These are phyloP conservation scores for Hymenoscyphus albidus DNA, from an alignment of 2,329 filamentous ascomycete genomes.

Conservation along the genomic window DNA sequence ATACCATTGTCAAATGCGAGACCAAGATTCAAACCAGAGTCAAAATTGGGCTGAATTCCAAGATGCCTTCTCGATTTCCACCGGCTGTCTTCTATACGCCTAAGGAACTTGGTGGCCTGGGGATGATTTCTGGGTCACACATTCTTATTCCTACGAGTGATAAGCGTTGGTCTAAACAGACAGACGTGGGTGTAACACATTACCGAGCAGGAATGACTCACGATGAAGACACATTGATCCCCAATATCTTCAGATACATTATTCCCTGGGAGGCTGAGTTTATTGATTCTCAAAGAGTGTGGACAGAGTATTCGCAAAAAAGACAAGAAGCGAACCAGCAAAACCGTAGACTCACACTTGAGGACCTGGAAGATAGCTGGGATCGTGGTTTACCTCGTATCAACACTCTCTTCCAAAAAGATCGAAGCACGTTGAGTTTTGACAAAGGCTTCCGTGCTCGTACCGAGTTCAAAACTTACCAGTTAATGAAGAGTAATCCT, in stretches of 20 bases:
- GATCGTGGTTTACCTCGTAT: slow-evolving; percentile 95
- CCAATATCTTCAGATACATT: slow-evolving; percentile 99
- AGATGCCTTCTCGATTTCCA: slow-evolving; percentile 98
- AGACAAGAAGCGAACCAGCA: slow-evolving; percentile 95
- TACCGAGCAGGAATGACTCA: slow-evolving; percentile 98
- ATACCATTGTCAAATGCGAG: slow-evolving; percentile 98
- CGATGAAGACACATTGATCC: slow-evolving; percentile 94
- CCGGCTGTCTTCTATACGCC: slow-evolving; percentile 98
- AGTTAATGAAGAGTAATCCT: slow-evolving; percentile 98
- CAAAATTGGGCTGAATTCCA: slow-evolving; percentile 97
- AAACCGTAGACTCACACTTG: slow-evolving; percentile 87
- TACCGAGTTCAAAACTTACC: slow-evolving; percentile 97
- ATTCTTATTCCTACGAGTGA: slow-evolving; percentile 96
- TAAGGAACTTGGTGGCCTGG: slow-evolving; percentile 92
- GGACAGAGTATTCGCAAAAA: slow-evolving; percentile 99
- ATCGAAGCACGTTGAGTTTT: slow-evolving; percentile 92
- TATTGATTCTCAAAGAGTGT: slow-evolving; percentile 96
- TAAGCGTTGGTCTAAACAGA: slow-evolving; percentile 98
- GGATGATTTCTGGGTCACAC: slow-evolving; percentile 98
- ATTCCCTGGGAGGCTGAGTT: slow-evolving; percentile 99
- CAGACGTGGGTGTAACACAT: slow-evolving; percentile 93
- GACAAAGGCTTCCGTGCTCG: slow-evolving; percentile 96
- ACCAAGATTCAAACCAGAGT: slow-evolving; percentile 99
- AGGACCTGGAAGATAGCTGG: slow-evolving; percentile 98
- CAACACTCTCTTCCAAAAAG: slow-evolving; percentile 98